phyloP scores from a whole-genome alignment of 148 eudicot genomes.

The Pouteria glomerata region DNA sequence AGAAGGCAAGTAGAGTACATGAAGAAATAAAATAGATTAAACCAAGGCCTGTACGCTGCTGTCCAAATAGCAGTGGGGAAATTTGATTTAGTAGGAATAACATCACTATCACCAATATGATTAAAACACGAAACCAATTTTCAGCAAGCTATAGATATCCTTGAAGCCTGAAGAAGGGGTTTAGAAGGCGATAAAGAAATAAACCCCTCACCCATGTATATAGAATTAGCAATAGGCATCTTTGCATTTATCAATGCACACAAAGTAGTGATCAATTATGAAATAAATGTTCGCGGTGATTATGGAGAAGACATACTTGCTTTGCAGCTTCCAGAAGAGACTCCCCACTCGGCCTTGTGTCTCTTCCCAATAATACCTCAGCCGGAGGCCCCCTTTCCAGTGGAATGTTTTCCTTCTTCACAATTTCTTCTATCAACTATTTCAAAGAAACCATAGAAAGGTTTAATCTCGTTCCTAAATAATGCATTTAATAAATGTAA shows the following conservation, averaged over 20 bases:
- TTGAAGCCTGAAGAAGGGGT: background rate
- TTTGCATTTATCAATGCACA: background rate
- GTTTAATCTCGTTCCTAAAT: background rate
- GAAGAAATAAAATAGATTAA: background rate
- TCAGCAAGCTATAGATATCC: background rate
- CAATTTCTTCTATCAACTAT: constrained; percentile 76
- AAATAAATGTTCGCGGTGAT: background rate
- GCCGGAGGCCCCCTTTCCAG: constrained; percentile 41
- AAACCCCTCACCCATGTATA: background rate
- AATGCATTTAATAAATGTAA: background rate
- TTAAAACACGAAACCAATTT: background rate
- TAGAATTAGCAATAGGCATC: background rate
- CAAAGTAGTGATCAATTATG: background rate
- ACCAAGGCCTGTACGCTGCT: background rate
- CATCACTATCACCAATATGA: background rate
- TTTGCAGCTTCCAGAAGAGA: constrained; percentile 82
- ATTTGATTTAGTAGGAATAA: background rate
- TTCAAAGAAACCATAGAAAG: background rate
- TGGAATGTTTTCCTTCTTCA: constrained; percentile 60
- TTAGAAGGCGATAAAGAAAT: background rate
- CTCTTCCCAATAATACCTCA: constrained; percentile 80
- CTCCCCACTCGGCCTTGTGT: constrained; percentile 94
- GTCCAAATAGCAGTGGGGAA: too few species aligned
- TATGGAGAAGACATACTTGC: constrained; percentile 39
- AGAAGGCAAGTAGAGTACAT: background rate